Percentiles rank a stretch among this genome's conserved stretches.
Evolutionary conservation across 495 filamentous ascomycete species (phyloP).

Genomic region (Apiosordaria backusii): DNA sequence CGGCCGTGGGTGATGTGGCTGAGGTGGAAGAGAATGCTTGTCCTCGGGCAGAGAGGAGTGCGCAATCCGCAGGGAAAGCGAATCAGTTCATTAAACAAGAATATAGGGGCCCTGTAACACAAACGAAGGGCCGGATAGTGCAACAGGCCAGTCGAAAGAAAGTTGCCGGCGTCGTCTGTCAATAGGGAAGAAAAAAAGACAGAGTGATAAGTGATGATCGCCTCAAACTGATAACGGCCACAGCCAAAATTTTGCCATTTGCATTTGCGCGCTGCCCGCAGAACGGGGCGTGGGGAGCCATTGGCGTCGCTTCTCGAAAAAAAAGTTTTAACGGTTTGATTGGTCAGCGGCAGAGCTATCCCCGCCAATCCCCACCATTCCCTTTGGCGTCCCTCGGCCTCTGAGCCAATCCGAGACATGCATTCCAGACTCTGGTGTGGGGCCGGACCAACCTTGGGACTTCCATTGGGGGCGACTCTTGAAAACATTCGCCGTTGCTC

Average conservation of each 20-base stretch:
- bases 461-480: too few species aligned
- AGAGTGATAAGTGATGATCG: constrained; percentile 11
- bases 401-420: too few species aligned
- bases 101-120: neutral
- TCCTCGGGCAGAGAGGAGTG: neutral
- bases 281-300: neutral
- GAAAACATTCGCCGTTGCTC: neutral
- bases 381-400: too few species aligned
- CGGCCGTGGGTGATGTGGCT: neutral
- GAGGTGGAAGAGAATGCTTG: neutral
- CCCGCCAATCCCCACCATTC: too few species aligned
- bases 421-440: too few species aligned
- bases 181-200: constrained; percentile 4
- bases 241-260: neutral
- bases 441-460: too few species aligned
- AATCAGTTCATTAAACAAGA: constrained; percentile 23
- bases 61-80: constrained; percentile 9
- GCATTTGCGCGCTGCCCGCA: too few species aligned
- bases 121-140: neutral
- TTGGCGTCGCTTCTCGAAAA: too few species aligned
- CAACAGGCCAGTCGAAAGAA: neutral
- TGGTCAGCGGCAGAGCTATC: too few species aligned
- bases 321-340: too few species aligned
- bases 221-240: neutral
- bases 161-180: neutral